These are phyloP conservation scores for Panaeolus cyanescens DNA, from an alignment of 768 basidiomycete species.

Conservation along the genomic window DNA sequence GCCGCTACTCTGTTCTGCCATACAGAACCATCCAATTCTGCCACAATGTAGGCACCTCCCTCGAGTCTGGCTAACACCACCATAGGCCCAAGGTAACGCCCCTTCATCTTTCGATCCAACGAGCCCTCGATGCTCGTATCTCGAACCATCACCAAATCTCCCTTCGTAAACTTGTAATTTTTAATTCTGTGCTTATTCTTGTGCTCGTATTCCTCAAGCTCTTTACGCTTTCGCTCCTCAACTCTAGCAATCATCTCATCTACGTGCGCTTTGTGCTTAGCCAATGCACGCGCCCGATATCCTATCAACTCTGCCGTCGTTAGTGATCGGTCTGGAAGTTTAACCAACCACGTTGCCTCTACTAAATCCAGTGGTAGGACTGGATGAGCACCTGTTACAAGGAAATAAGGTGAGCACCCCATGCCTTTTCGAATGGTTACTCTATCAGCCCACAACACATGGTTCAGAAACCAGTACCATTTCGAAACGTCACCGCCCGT, in stretches of 20 bases:
- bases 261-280: too few species aligned
- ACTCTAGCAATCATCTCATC: too few species aligned
- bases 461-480: too few species aligned
- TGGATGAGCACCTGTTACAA: constrained; percentile 33
- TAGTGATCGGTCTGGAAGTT: background rate
- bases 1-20: too few species aligned
- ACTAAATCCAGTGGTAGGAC: constrained; percentile 19
- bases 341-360: constrained; percentile 15
- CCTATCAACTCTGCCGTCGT: constrained; percentile 11
- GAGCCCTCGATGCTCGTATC: too few species aligned
- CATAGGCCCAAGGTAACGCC: too few species aligned
- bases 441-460: constrained; percentile 33
- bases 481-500: too few species aligned
- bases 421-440: constrained; percentile 28
- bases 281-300: too few species aligned
- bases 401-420: constrained; percentile 36
- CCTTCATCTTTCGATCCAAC: too few species aligned
- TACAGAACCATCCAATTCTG: too few species aligned
- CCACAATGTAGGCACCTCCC: too few species aligned
- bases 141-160: constrained; percentile 36
- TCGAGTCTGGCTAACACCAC: too few species aligned
- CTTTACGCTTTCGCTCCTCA: constrained; percentile 13
- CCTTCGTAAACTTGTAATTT: constrained; percentile 23
- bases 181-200: constrained; percentile 13
- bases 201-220: constrained; percentile 22